Evolutionary conservation across 1,284 basidiomycete species (phyloP).

Genomic region (Phenoliferia sp.): DNA sequence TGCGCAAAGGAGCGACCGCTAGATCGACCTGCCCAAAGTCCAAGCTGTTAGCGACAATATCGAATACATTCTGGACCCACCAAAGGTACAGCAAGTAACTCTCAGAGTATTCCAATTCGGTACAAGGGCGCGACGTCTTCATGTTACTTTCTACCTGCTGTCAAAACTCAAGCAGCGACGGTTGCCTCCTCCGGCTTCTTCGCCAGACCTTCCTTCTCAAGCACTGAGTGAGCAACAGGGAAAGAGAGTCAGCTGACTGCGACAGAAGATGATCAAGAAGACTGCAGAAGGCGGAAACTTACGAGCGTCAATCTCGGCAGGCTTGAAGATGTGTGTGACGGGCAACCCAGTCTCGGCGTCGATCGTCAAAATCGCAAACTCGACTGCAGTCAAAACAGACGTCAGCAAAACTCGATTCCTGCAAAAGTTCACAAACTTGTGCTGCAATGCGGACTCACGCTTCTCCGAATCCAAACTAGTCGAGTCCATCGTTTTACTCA

Average conservation of each 20-base stretch:
- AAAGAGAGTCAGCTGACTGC: neutral
- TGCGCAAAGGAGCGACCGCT: no score
- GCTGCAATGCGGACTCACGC: constrained; percentile 47
- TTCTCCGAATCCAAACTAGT: constrained; percentile 94
- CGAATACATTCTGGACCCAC: no score
- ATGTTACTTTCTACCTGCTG: no score
- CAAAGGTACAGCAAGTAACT: no score
- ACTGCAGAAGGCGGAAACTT: neutral
- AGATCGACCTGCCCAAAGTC: no score
- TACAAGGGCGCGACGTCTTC: no score
- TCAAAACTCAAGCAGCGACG: neutral
- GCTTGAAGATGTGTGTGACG: constrained; percentile 86
- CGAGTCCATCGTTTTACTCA: constrained; percentile 99
- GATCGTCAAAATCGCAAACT: constrained; percentile 88
- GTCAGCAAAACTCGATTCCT: neutral
- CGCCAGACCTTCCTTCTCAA: constrained; percentile 75
- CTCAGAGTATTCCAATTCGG: no score
- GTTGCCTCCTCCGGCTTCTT: constrained; percentile 65
- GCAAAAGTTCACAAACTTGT: neutral
- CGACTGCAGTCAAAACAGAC: constrained; percentile 55
- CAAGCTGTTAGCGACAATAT: no score
- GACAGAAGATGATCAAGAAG: neutral
- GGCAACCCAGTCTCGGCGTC: constrained; percentile 72
- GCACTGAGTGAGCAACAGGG: no score
- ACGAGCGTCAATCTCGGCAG: constrained; percentile 78